phyloP scores from a whole-genome alignment of 208 protist species.

The Trypanosoma scelopori region DNA sequence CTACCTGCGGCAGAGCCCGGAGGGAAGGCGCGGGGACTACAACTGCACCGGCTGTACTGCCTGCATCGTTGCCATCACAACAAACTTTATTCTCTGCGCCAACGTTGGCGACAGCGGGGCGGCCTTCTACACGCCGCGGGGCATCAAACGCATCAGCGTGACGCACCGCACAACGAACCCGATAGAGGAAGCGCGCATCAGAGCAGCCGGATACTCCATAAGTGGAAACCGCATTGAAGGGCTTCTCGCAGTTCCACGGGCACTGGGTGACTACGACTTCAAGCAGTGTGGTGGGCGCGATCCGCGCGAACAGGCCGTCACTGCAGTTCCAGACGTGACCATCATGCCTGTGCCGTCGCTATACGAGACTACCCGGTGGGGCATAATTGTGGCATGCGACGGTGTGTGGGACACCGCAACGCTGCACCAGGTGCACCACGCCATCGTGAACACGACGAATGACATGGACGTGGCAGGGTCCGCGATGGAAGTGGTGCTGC shows the following conservation, averaged over 20 bases:
- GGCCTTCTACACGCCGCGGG: constrained; percentile 46
- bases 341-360: constrained; percentile 50
- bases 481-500: constrained; percentile 49
- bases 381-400: constrained; percentile 79
- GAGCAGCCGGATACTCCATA: constrained; percentile 61
- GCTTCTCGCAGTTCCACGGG: constrained; percentile 72
- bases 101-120: constrained; percentile 82
- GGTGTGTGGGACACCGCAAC: constrained; percentile 83
- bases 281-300: constrained; percentile 74
- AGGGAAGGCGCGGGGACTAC: constrained; percentile 69
- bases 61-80: constrained; percentile 74
- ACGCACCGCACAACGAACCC: constrained; percentile 61
- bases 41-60: constrained; percentile 74
- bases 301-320: constrained; percentile 69
- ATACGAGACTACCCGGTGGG: constrained; percentile 38
- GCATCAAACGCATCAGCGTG: constrained; percentile 49
- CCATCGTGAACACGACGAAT: constrained; percentile 64
- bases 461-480: constrained; percentile 60
- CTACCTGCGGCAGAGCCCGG: constrained; percentile 37
- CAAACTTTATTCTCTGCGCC: constrained; percentile 75
- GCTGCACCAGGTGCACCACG: constrained; percentile 74
- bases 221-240: constrained; percentile 69
- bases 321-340: constrained; percentile 61
- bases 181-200: constrained; percentile 53
- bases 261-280: constrained; percentile 86